phyloP scores from a whole-genome alignment of 164 flowering plant species.

The Chimonanthus praecox region DNA sequence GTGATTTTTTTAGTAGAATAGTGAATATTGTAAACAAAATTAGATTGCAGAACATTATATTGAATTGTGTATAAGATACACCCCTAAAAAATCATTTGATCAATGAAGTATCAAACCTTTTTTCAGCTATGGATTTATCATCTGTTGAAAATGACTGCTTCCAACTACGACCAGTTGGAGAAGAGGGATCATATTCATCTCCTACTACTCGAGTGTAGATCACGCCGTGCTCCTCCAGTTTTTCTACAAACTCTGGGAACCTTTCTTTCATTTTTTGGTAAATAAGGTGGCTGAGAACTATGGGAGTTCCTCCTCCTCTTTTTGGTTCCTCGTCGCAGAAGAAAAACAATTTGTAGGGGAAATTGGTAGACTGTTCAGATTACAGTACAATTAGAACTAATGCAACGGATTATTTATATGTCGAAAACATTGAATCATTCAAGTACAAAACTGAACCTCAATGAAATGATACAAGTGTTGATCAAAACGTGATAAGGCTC shows the following conservation, averaged over 20 bases:
- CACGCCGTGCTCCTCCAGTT: constrained; percentile 65
- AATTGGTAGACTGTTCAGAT: constrained; percentile 66
- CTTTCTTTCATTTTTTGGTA: constrained; percentile 70
- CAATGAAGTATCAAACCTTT: background rate
- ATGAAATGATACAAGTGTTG: background rate
- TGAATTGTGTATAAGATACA: background rate
- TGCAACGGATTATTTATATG: background rate
- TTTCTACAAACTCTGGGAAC: constrained; percentile 70
- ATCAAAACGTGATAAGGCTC: background rate
- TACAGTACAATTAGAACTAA: background rate
- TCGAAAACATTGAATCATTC: too few relatives aligned
- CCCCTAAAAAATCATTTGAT: background rate
- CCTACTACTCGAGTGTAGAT: constrained; percentile 62
- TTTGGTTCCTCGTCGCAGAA: constrained; percentile 83
- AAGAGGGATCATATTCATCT: constrained; percentile 77
- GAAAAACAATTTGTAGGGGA: constrained; percentile 82
- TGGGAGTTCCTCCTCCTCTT: constrained; percentile 86
- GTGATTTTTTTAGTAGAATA: too few relatives aligned
- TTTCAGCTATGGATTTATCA: background rate
- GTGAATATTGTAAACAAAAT: too few relatives aligned
- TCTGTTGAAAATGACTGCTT: constrained; percentile 32
- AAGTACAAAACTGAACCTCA: too few relatives aligned
- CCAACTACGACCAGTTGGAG: constrained; percentile 13
- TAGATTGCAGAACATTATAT: background rate
- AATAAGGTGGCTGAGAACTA: constrained; percentile 76